Base-by-base conservation (phyloP, 2,329 filamentous ascomycete species). In the Penicillium verrucosum region DNA sequence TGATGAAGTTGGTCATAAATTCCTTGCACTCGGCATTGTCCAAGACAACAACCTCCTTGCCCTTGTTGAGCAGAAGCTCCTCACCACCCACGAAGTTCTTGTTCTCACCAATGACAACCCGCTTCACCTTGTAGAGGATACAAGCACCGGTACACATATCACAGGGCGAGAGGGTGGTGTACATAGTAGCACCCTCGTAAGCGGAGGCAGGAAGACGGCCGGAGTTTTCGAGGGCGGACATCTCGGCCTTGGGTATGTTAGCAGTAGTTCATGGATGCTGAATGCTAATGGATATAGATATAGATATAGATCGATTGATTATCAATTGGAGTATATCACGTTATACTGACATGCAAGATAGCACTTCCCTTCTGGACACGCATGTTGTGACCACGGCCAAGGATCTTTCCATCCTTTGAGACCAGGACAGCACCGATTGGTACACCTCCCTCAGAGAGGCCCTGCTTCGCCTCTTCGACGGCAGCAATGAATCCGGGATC, bases 111-210 rank as follows among this genome's bases (percentile, higher is more conserved):
- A 92, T 84, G 30, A 92, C 88, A 3, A 92, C 88, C 23, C 89
- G 82, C 45, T 82, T 80, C 56, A 92, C 82, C 66, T 88, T 88
- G 78, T 91, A 92, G 58, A 92, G 80, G 58, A 92, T 77, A 67
- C 88, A 91, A 3, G 89, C 88, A 9, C 89, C 89, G 4, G 89
- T 90, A 73, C 87, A 92, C 89, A 92, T 92, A 68, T 90, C 87
- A 71, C 89, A 92, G 0, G 89, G 89, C 3, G 87, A 89, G 7
- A 92, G 78, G 0, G 89, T 91, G 3, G 89, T 92, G 75, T 89
- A 92, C 87, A 92, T 91, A n/a, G 88, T 92, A 36, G 86, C 83
- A 30, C 85, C 86, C 62, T 81, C 81, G 73, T 91, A 92, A 6
- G 82, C 81, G 1, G 82, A 83, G 16, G 87, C 88, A 32, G 87